Percentiles rank a stretch among this genome's conserved stretches.
These are phyloP conservation scores for Sclerospora graminicola DNA, from an alignment of 352 stramenopile genomes.

Conservation along the genomic window DNA sequence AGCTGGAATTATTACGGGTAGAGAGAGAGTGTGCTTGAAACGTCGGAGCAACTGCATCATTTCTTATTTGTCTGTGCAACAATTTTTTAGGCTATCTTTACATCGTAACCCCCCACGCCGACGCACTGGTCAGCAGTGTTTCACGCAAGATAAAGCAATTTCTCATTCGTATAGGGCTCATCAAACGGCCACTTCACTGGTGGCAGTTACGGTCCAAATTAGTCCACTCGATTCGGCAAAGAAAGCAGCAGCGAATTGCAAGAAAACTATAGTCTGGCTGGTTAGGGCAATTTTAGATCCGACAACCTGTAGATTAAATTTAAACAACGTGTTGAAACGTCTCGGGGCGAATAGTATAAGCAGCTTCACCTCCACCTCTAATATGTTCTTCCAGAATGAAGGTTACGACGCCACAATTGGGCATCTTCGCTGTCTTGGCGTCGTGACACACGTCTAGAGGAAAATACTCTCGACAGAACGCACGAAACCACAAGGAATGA, in stretches of 20 bases:
- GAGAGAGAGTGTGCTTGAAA: neutral
- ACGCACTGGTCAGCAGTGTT: conserved; percentile 9
- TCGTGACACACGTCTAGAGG: conserved; percentile 26
- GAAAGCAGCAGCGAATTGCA: conserved; percentile 7
- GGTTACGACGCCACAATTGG: conserved; percentile 67
- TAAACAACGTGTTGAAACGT: conserved; percentile 37
- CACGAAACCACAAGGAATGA: conserved; percentile 81
- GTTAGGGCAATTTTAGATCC: neutral
- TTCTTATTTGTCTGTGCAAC: neutral
- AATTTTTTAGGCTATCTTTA: conserved; percentile 23
- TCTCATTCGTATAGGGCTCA: conserved; percentile 15
- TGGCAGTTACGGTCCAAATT: conserved; percentile 20
- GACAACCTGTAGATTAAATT: neutral
- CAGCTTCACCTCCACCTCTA: conserved; percentile 10
- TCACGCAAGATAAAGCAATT: conserved; percentile 6
- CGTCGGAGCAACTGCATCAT: neutral
- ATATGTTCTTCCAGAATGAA: conserved; percentile 53
- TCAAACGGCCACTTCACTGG: conserved; percentile 15
- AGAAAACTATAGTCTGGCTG: conserved; percentile 1
- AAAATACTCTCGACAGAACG: conserved; percentile 77
- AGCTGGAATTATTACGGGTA: conserved; percentile 78
- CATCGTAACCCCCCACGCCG: conserved; percentile 17
- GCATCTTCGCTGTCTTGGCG: conserved; percentile 52
- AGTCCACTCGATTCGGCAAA: conserved; percentile 5
- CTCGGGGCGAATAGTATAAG: conserved; percentile 30